Conservation (phyloP, 2,329 filamentous ascomycete genomes). For the Didymella arachidicola region DNA sequence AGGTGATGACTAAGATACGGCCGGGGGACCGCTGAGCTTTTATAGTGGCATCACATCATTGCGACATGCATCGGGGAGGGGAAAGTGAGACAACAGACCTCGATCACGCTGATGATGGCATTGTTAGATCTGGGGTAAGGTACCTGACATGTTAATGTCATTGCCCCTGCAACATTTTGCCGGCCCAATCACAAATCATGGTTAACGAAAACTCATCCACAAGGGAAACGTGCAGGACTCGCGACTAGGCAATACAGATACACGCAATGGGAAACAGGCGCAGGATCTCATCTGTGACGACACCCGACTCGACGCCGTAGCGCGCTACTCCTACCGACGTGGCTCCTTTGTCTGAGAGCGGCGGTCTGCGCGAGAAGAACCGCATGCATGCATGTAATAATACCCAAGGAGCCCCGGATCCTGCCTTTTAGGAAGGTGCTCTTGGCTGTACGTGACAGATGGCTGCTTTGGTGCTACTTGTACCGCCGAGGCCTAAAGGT, state of each 20-base stretch:
- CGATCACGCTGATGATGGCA: conserved; percentile 18
- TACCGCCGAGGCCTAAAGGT: conserved; percentile 9
- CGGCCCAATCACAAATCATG: conserved; percentile 3
- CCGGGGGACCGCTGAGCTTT: background rate
- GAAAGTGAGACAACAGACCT: conserved; percentile 10
- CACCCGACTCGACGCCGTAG: background rate
- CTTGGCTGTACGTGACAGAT: conserved; percentile 10
- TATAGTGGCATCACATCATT: conserved; percentile 4
- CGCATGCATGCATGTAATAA: background rate
- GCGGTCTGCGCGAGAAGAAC: background rate
- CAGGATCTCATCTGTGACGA: background rate
- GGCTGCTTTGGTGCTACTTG: conserved; percentile 10
- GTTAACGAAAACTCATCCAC: conserved; percentile 11
- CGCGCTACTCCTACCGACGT: background rate
- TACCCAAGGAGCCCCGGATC: background rate
- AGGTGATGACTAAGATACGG: background rate
- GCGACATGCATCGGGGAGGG: background rate
- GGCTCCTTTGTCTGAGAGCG: background rate
- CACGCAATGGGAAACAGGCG: conserved; percentile 1
- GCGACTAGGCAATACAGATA: conserved; percentile 3
- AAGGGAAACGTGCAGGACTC: conserved; percentile 1
- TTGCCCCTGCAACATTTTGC: conserved; percentile 4
- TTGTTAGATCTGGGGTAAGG: conserved; percentile 11
- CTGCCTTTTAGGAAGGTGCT: conserved; percentile 1
- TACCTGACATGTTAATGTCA: conserved; percentile 16